Percentiles rank a stretch among this genome's conserved stretches.
Evolutionary conservation across 306 rosid species (phyloP).

Genomic region (Arachis hypogaea): DNA sequence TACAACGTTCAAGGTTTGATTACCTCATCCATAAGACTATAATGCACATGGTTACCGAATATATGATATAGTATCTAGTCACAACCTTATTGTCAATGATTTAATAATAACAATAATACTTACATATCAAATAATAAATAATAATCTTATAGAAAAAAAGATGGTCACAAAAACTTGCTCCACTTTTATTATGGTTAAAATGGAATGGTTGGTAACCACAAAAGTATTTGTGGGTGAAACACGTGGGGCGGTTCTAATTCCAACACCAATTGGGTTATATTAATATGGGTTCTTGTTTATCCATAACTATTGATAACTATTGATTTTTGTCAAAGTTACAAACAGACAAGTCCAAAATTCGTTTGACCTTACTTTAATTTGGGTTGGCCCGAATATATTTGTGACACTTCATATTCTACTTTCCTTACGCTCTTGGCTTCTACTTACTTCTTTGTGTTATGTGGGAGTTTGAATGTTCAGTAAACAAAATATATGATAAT

Average conservation of each 20-base stretch:
- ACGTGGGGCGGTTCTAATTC: slow-evolving; percentile 53
- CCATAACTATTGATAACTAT: no score
- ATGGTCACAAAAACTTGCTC: background rate
- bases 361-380: background rate
- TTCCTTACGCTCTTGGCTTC: background rate
- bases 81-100: background rate
- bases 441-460: no score
- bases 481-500: no score
- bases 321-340: background rate
- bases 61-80: background rate
- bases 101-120: background rate
- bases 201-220: slow-evolving; percentile 8
- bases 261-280: background rate
- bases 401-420: background rate
- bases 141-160: background rate
- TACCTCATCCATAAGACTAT: background rate
- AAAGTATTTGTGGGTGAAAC: slow-evolving; percentile 40
- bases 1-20: background rate
- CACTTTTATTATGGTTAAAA: background rate
- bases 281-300: no score
- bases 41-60: background rate
- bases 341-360: slow-evolving; percentile 14
- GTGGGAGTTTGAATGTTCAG: no score
- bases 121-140: no score
- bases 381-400: slow-evolving; percentile 16